These are phyloP conservation scores for Magnusiomyces fungicola DNA, from an alignment of 1,139 yeast genomes.

Conservation along the genomic window DNA sequence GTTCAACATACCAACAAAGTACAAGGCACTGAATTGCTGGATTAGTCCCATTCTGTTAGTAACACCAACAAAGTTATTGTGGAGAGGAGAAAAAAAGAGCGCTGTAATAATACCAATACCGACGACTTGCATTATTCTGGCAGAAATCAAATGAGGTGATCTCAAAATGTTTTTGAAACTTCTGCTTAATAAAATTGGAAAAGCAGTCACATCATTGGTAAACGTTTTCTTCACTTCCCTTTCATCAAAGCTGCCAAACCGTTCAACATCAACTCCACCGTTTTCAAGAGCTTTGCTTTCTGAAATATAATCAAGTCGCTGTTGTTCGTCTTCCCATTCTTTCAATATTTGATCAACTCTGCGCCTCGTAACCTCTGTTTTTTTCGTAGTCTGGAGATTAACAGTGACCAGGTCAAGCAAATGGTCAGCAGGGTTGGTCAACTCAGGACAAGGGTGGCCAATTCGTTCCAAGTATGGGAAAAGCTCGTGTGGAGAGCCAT, in stretches of 20 bases:
- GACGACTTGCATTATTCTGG: constrained; percentile 60
- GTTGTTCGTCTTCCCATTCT: constrained; percentile 22
- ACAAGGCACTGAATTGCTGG: constrained; percentile 66
- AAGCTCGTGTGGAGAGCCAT: constrained; percentile 38
- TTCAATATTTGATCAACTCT: constrained; percentile 29
- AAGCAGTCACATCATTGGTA: constrained; percentile 36
- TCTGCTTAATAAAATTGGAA: constrained; percentile 38
- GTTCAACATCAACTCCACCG: constrained; percentile 5
- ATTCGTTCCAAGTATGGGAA: constrained; percentile 39
- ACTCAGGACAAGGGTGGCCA: constrained; percentile 50
- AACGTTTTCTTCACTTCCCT: constrained; percentile 20
- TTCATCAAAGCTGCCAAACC: constrained; percentile 16
- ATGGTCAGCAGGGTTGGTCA: constrained; percentile 65
- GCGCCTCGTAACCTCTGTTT: constrained; percentile 35
- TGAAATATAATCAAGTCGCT: not conserved
- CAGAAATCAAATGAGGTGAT: constrained; percentile 53
- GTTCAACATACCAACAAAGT: constrained; percentile 73
- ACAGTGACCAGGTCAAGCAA: constrained; percentile 61
- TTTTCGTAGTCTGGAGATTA: constrained; percentile 32
- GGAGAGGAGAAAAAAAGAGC: constrained; percentile 64
- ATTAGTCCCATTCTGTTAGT: constrained; percentile 64
- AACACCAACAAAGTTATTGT: constrained; percentile 50
- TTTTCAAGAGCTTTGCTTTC: not conserved
- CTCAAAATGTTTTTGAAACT: constrained; percentile 50
- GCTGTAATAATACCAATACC: constrained; percentile 62